These are phyloP conservation scores for Protomyces pachydermus DNA, from an alignment of 1,139 yeast genomes.

Conservation along the genomic window DNA sequence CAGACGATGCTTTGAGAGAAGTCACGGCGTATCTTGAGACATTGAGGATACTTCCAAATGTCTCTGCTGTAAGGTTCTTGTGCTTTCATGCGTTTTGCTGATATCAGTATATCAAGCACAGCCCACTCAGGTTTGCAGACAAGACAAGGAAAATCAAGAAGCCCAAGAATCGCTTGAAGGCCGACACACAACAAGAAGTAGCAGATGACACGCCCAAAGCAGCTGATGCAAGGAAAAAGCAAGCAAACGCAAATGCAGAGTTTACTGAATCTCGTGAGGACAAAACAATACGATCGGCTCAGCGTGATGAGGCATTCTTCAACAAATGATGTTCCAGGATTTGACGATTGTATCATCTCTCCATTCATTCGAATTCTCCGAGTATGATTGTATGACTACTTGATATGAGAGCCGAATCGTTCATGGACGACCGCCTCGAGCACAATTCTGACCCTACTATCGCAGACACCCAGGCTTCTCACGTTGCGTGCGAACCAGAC, in stretches of 20 bases:
- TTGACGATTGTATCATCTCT: too few relatives aligned
- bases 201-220: too few relatives aligned
- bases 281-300: too few relatives aligned
- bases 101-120: neutral
- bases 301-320: too few relatives aligned
- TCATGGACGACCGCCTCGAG: neutral
- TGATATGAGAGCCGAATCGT: neutral
- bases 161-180: neutral
- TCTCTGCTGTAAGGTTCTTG: constrained; percentile 4
- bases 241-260: too few relatives aligned
- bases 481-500: neutral
- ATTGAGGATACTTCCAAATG: constrained; percentile 6
- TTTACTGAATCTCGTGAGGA: too few relatives aligned
- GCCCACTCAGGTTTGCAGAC: neutral
- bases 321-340: too few relatives aligned
- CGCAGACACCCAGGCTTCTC: neutral
- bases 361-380: too few relatives aligned
- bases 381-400: too few relatives aligned
- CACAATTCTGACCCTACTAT: neutral
- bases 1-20: constrained; percentile 8
- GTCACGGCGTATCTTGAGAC: constrained; percentile 7
- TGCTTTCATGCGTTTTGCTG: neutral
- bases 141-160: neutral
- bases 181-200: too few relatives aligned
- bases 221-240: too few relatives aligned